Base-by-base conservation (phyloP, 1,284 basidiomycete genomes). In the Earliella scabrosa region DNA sequence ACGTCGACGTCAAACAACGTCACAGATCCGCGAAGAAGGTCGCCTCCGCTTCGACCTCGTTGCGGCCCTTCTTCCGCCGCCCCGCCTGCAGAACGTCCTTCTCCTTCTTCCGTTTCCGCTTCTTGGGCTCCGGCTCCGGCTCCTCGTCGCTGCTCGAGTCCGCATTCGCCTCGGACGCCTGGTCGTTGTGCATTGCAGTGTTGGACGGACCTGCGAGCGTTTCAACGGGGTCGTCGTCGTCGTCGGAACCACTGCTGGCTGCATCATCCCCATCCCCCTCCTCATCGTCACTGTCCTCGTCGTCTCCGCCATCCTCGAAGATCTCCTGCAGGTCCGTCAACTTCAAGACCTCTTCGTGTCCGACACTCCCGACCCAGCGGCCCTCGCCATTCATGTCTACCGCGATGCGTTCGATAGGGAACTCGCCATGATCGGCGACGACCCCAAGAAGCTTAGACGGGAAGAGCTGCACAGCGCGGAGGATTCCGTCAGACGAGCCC, bases 371-470 rank as follows among this genome's bases (percentile, higher is more conserved):
- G 16, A 97, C 82, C 90, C 94, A 95, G 72, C 85, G 85, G 4
- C 80, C 80, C 59, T 83, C 79, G 2, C 82, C 77, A 56, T 76
- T 79, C 56, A 71, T 69, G 53, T 79, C 76, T 23, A 92, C 75
- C 27, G 83, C 85, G 51, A 98, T 87, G 27, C 93, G 82, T 73
- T 97, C 95, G 44, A 98, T 87, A 2, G 95, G 95, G 74, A 93
- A 93, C 57, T 92, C 88, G 9, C 91, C 92, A 66, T 97, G 94
- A 65, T 95, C 92, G 13, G 91, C 91, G 38, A 98, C 86, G 36
- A 97, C 89, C 16, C 96, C 96, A 27, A 97, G 74, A 20, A 98
- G 81, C 68, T 94, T 93, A 59, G 92, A 95, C 0, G 96, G 96
- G 51, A 96, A 81, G 34, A 98, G 80, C 69, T 97, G 88, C 2